Evolutionary conservation across 495 filamentous ascomycete species (phyloP).

Genomic region (Podospora anserina): DNA sequence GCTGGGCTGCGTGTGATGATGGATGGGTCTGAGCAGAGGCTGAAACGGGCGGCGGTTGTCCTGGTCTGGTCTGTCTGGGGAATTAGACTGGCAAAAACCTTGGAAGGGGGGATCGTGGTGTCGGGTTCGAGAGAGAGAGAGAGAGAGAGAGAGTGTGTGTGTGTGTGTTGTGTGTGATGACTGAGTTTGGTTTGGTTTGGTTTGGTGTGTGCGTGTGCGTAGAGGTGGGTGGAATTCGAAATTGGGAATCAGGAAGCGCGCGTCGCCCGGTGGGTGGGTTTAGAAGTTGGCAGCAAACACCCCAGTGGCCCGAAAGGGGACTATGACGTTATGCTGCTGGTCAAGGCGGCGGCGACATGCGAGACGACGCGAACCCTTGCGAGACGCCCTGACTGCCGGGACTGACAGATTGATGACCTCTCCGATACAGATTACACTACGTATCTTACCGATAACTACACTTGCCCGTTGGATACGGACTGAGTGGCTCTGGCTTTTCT

Average conservation of each 20-base stretch:
- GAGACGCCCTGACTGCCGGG: neutral
- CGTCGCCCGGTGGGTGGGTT: conserved; percentile 14
- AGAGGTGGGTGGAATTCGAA: neutral
- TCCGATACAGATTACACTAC: neutral
- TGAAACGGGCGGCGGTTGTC: neutral
- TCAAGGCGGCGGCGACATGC: conserved; percentile 6
- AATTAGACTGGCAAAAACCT: neutral
- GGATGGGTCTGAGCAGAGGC: neutral
- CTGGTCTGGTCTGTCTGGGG: neutral
- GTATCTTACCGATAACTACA: no score
- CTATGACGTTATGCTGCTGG: conserved; percentile 32
- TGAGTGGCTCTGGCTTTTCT: no score
- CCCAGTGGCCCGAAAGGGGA: conserved; percentile 25
- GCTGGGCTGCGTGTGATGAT: neutral
- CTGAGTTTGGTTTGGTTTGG: neutral
- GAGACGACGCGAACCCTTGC: neutral
- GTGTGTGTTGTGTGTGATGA: neutral
- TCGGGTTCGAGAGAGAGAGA: no score
- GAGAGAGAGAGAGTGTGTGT: no score
- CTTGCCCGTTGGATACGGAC: no score
- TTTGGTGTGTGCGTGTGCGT: neutral
- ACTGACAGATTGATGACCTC: neutral
- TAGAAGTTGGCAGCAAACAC: conserved; percentile 28
- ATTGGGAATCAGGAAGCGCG: neutral
- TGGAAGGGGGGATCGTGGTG: neutral